Base-by-base conservation (phyloP, 306 rosid species). In the Corylus americana region DNA sequence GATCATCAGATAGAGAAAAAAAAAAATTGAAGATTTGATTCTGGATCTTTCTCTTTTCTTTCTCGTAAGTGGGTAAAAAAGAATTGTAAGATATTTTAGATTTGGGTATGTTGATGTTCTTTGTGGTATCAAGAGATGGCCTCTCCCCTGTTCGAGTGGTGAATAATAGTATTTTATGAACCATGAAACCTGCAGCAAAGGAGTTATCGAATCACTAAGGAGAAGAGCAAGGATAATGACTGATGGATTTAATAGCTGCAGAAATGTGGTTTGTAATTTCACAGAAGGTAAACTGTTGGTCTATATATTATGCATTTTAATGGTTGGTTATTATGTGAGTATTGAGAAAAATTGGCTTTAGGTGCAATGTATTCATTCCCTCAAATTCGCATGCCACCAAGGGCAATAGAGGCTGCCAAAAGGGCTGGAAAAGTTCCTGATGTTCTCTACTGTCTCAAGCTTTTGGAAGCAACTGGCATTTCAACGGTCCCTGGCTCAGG, bases 311-410 rank as follows among this genome's bases (percentile, higher is more conserved):
- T 55, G 47, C 0, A 74, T 58, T 53, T 55, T 59, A 37, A n/a
- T 71, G 45, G 35, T 48, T 50, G 61, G 57, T 77, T 64, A 70
- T 39, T 59, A 55, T 70, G 49, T 66, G 61, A 37, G 75, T 74
- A 85, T 73, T 72, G 27, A 17, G 68, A 55, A 82, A 82, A 71
- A 49, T 82, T 81, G 74, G 84, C 80, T 85, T 80, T 82, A 96
- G 99, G 99, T 79, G 99, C 99, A 63, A 96, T 96, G 99, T 96
- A 96, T 79, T 96, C 99, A 55, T 96, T 96, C 90, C 99, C 99
- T 71, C 99, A 96, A 90, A 83, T 96, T 71, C 84, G 88, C 74
- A 80, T 96, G 83, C 99, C 99, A 1, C 97, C 96, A 20, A 90
- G 80, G 83, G 99, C 98, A 8, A 69, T 95, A 42, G 94, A 89